Conservation (phyloP, 2,329 filamentous ascomycete species). For the Aspergillus versicolor region DNA sequence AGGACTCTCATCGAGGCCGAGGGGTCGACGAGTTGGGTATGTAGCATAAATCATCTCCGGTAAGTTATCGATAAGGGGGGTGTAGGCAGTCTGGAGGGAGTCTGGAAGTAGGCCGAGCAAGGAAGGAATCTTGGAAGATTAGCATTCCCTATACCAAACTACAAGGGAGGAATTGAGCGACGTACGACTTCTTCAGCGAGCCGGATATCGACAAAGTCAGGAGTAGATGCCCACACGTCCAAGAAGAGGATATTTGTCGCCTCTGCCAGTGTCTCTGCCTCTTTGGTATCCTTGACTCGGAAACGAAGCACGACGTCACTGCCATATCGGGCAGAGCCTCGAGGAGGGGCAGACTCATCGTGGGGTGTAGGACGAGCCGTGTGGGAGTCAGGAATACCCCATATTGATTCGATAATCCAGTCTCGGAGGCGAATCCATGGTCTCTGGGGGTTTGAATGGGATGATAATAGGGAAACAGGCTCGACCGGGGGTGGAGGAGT, state of each 20-base stretch:
- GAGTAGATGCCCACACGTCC: constrained; percentile 85
- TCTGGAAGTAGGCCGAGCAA: constrained; percentile 75
- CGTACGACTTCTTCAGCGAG: constrained; percentile 71
- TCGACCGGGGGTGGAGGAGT: constrained; percentile 31
- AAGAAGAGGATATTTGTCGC: constrained; percentile 74
- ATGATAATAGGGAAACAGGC: constrained; percentile 27
- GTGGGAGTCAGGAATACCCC: constrained; percentile 35
- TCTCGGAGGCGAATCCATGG: constrained; percentile 43
- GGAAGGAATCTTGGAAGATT: constrained; percentile 58
- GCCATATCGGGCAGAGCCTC: constrained; percentile 59
- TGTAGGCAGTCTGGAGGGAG: constrained; percentile 70
- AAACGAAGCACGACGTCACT: constrained; percentile 88
- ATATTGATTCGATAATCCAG: constrained; percentile 45
- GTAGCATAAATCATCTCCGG: constrained; percentile 74
- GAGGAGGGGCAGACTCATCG: constrained; percentile 33
- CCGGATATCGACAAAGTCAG: constrained; percentile 80
- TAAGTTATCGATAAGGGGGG: constrained; percentile 76
- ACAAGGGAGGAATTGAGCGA: constrained; percentile 10
- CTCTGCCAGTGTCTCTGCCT: constrained; percentile 69
- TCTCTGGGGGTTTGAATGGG: constrained; percentile 30
- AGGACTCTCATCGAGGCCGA: constrained; percentile 25
- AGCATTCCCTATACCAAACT: not conserved
- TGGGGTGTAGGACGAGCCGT: constrained; percentile 20
- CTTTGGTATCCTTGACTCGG: constrained; percentile 67
- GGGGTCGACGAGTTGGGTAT: constrained; percentile 57